Evolutionary conservation across 768 basidiomycete species (phyloP), one percentile per base, ranked within the genome.

Genomic region (Suillus americanus): DNA sequence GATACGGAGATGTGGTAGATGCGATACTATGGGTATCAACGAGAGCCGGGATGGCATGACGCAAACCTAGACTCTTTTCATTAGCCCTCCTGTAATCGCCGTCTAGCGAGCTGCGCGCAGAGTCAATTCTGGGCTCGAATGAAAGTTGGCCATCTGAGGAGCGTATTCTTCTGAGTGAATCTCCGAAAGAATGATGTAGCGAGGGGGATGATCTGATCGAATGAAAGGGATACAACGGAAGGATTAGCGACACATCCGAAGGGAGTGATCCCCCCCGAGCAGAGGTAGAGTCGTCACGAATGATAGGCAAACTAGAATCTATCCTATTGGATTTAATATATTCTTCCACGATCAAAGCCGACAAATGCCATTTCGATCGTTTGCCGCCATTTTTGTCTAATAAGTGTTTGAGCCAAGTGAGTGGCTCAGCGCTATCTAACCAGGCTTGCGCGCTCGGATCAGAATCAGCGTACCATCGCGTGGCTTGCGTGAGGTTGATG

Each of bases 351-450:
- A 90, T 83, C 60, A 89, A 77, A 3, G 91, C 90, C 10, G 90
- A 86, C 56, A 92, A 71, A 71, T 87, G 80, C 87, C 89, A 88
- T 4, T 82, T 82, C 46, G 83, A 80, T 48, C 84, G 81, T 57
- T 71, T 78, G 53, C 69, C 72, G 46, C 74, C 74, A 61, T 72
- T 80, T 65, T 79, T 85, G 55, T 88, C 84, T 56, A 86, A 77
- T 66, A 83, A 71, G 64, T 91, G 89, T 69, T 86, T 89, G 35
- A 92, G 76, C 91, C 91, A 93, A 8, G 86, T 86, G 54, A 89
- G 79, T 8, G 91, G 89, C 70, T 93, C 91, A 0, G 84, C 82
- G 61, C 82, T 81, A 62, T 89, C 89, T 30, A 92, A 71, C 33
- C 83, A 79, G n/a, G 78, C 73, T 64, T 79, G 84, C 10, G 83